Conservation (phyloP, 1,284 basidiomycete genomes). For the Retiboletus flavoniger region DNA sequence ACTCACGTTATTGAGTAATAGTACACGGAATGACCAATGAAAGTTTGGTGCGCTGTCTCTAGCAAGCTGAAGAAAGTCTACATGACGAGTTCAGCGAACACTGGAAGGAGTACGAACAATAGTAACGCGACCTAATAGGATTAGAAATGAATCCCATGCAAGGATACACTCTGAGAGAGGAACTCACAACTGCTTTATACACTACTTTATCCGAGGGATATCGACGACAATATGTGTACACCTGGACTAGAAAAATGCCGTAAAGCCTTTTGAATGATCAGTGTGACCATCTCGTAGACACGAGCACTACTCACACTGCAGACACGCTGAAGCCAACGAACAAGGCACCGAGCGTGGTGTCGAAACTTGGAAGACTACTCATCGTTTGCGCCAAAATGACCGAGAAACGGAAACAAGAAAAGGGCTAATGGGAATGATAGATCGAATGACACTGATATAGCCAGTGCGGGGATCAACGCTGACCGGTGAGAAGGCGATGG, state of each 20-base stretch:
- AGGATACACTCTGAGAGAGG: not conserved
- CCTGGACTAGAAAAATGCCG: slow-evolving; percentile 54
- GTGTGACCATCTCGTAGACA: not conserved
- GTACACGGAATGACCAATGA: slow-evolving; percentile 59
- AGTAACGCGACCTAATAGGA: slow-evolving; percentile 20
- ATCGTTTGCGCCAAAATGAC: slow-evolving; percentile 13
- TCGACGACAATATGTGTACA: slow-evolving; percentile 52
- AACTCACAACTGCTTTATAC: slow-evolving; percentile 58
- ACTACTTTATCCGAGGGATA: slow-evolving; percentile 52
- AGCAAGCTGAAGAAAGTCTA: slow-evolving; percentile 40
- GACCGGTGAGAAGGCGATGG: slow-evolving; percentile 10
- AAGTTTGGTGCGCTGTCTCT: slow-evolving; percentile 51
- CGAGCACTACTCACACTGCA: slow-evolving; percentile 36
- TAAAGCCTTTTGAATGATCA: slow-evolving; percentile 35
- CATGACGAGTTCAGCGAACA: not conserved
- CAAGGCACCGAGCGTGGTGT: slow-evolving; percentile 59
- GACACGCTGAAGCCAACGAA: slow-evolving; percentile 59
- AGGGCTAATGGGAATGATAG: not conserved
- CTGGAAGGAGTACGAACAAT: slow-evolving; percentile 19
- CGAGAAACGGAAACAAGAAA: not conserved
- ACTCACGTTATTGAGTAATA: slow-evolving; percentile 53
- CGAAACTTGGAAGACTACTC: slow-evolving; percentile 32
- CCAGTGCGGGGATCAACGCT: slow-evolving; percentile 7
- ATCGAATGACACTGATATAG: slow-evolving; percentile 10
- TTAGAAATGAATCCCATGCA: not conserved